These are phyloP conservation scores for Sugiyamaella novakii DNA, from an alignment of 1,139 yeast species.

Conservation along the genomic window DNA sequence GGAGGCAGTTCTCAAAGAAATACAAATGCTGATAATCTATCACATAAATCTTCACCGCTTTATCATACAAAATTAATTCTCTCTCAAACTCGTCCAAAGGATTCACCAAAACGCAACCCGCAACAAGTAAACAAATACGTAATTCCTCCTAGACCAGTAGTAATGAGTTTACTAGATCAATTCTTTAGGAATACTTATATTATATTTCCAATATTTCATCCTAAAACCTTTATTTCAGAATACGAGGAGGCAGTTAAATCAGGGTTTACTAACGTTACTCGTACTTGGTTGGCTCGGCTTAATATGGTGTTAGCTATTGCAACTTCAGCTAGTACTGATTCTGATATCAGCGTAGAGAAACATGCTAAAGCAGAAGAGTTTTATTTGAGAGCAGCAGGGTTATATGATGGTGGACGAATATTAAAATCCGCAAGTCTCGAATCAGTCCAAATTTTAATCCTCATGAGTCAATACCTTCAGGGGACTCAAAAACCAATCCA, in stretches of 20 bases:
- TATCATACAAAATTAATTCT: background rate
- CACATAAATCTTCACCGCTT: background rate
- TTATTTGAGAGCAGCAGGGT: constrained; percentile 5
- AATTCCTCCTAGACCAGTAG: constrained; percentile 5
- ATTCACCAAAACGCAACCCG: background rate
- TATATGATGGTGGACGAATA: background rate
- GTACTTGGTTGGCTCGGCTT: constrained; percentile 16
- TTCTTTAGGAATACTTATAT: constrained; percentile 11
- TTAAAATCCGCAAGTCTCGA: constrained; percentile 6
- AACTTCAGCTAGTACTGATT: background rate
- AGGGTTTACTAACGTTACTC: background rate
- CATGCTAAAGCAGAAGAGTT: constrained; percentile 1
- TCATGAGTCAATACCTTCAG: constrained; percentile 15
- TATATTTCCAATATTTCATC: constrained; percentile 13
- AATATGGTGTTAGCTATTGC: constrained; percentile 17
- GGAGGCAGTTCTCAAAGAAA: background rate
- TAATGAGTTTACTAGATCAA: constrained; percentile 4
- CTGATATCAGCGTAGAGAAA: background rate
- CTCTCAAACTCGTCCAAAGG: background rate
- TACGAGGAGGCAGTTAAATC: background rate
- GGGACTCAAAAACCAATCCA: constrained; percentile 9
- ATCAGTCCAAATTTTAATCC: constrained; percentile 10
- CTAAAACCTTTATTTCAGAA: constrained; percentile 8
- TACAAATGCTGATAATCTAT: too few relatives aligned
- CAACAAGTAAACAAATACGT: background rate